Evolutionary conservation across 2,329 filamentous ascomycete genomes (phyloP), one percentile per base, ranked within the genome.

Genomic region (Xylariales sp.): DNA sequence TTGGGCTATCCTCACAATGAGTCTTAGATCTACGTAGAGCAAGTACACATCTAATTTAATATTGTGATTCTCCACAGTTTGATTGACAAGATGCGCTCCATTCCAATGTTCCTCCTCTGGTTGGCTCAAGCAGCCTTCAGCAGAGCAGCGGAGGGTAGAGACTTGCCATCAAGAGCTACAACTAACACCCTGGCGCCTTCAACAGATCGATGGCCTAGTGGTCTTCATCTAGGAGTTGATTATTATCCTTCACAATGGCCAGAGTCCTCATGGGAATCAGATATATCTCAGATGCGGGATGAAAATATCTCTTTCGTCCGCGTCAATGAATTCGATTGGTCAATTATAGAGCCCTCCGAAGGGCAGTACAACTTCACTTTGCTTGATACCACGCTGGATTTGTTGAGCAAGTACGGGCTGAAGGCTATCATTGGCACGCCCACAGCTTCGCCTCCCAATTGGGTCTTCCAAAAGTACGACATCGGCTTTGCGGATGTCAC

Each of bases 221-320:
- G 48, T 5, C 29, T 51, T 6, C 46, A 47, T 20, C 37, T 51
- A 2, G 45, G 41, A 2, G 47, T 49, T 11, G 48, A 51, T 36
- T 51, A 48, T 36, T 51, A 51, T 27, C 47, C 48, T 2, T 41
- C 48, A 5, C 48, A 51, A 41, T 51, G 48, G 48, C 47, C 48
- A 2, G 47, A 48, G 33, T 41, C 36, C 5, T 40, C 47, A 34
- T 51, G 47, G 48, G 47, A 51, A 15, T 13, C 43, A 5, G 48
- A 51, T 25, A 44, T 51, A 5, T 38, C 47, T 10, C 40, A 37
- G 7, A 51, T 51, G 47, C 36, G 33, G 14, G 45, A 46, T 15
- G 40, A 44, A 14, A 51, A 50, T 19, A 40, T 51, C 25, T 44
- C 47, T 3, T 50, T 48, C 28, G 42, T 51, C 14, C 47, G 48